Percentiles rank a stretch among this genome's conserved stretches.
phyloP scores from a whole-genome alignment of 345 rosid species.

The Pugionium dolabratum region DNA sequence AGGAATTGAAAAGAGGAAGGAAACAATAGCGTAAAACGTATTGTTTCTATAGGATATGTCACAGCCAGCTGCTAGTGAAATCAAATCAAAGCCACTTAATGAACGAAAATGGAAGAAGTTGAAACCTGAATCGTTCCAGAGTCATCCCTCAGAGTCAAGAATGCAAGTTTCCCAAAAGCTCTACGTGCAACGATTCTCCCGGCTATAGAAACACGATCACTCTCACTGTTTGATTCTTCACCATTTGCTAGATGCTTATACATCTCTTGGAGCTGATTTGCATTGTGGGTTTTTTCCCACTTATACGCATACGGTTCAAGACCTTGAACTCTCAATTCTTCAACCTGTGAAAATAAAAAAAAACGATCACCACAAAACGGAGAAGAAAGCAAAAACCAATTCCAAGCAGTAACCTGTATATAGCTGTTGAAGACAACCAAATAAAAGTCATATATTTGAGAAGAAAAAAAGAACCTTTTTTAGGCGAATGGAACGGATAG shows the following conservation, averaged over 20 bases:
- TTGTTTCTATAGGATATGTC: background rate
- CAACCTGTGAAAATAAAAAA: conserved; percentile 51
- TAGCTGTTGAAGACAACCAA: no score
- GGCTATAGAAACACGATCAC: conserved; percentile 61
- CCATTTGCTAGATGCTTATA: conserved; percentile 67
- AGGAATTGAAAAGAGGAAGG: background rate
- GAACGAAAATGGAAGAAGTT: background rate
- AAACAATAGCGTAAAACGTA: background rate
- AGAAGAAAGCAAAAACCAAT: background rate
- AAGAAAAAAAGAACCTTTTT: conserved; percentile 54
- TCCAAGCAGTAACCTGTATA: background rate
- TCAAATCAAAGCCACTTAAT: background rate
- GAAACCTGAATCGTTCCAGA: conserved; percentile 86
- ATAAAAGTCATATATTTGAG: background rate
- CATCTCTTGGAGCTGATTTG: conserved; percentile 71
- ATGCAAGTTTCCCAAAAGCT: conserved; percentile 89
- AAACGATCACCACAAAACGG: background rate
- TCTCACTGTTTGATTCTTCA: conserved; percentile 55
- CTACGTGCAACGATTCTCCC: conserved; percentile 86
- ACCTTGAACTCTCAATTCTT: conserved; percentile 81
- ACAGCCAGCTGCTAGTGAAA: background rate
- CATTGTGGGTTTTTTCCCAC: conserved; percentile 84
- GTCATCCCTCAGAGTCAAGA: conserved; percentile 79
- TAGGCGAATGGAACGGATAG: conserved; percentile 82
- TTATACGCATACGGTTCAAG: conserved; percentile 88